Conservation (phyloP, 164 flowering plant species). For the Chimonanthus salicifolius region DNA sequence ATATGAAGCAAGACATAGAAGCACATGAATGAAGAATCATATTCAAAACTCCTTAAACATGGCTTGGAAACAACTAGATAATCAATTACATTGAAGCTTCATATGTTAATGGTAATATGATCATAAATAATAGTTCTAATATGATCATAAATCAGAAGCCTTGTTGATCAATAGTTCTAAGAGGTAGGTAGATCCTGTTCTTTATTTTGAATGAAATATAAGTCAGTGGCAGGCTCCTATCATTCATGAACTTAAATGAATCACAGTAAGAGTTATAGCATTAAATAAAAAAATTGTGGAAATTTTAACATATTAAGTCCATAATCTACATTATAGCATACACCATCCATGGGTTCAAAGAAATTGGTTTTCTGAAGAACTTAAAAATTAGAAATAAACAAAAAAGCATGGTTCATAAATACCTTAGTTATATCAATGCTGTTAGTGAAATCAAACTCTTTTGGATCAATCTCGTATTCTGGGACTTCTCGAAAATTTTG, state of each 20-base stretch:
- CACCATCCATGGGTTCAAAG: background rate
- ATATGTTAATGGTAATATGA: background rate
- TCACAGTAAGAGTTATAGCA: background rate
- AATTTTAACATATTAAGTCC: background rate
- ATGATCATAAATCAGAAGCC: background rate
- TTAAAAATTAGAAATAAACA: background rate
- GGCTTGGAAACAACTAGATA: background rate
- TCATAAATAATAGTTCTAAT: background rate
- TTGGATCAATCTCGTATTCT: slow-evolving; percentile 82
- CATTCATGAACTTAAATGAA: background rate
- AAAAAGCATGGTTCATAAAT: background rate
- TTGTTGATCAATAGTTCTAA: background rate
- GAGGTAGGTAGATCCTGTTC: background rate
- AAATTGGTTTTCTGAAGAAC: background rate
- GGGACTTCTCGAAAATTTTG: slow-evolving; percentile 75
- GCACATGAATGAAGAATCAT: background rate
- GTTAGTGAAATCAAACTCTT: slow-evolving; percentile 73
- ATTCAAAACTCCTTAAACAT: background rate
- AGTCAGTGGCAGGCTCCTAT: background rate
- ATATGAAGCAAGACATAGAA: background rate
- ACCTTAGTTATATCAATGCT: slow-evolving; percentile 82
- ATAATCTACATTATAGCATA: background rate
- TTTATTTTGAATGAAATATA: background rate
- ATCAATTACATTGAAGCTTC: background rate
- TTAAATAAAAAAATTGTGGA: background rate